A percentile compares a stretch with the other conserved stretches of the same genome.
These are phyloP conservation scores for Boechera stricta DNA, from an alignment of 345 rosid genomes.

Conservation along the genomic window DNA sequence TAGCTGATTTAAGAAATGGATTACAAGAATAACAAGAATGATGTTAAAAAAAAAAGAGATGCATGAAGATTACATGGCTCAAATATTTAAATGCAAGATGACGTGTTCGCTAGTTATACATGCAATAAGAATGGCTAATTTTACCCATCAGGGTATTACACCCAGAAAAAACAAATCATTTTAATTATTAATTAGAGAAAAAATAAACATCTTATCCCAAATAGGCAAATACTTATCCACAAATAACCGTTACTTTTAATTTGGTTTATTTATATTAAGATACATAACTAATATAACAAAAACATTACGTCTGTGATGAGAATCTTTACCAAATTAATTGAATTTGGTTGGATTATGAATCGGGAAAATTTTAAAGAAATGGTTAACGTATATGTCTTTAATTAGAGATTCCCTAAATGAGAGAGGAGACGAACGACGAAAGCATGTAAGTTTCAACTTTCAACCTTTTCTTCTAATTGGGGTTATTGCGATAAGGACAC, in stretches of 20 bases:
- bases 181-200: not conserved
- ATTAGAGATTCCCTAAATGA: conserved; percentile 24
- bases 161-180: not conserved
- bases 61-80: conserved; percentile 37
- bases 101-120: conserved; percentile 25
- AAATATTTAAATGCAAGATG: not conserved
- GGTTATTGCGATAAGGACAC: conserved; percentile 36
- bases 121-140: conserved; percentile 28
- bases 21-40: not conserved
- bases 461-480: conserved; percentile 31
- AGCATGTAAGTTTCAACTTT: conserved; percentile 34
- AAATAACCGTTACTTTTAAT: conserved; percentile 24
- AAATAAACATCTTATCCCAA: conserved; percentile 25
- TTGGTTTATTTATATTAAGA: not conserved
- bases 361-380: conserved; percentile 28
- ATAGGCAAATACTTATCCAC: conserved; percentile 34
- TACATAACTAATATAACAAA: conserved; percentile 1
- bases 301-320: conserved; percentile 29
- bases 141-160: not conserved
- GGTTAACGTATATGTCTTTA: conserved; percentile 35
- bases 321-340: conserved; percentile 33
- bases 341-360: conserved; percentile 33
- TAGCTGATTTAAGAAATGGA: conserved; percentile 1
- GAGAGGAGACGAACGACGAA: conserved; percentile 27
- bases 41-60: not conserved